Evolutionary conservation across 306 rosid species (phyloP), one percentile per base, ranked within the genome.

Genomic region (Vigna radiata): DNA sequence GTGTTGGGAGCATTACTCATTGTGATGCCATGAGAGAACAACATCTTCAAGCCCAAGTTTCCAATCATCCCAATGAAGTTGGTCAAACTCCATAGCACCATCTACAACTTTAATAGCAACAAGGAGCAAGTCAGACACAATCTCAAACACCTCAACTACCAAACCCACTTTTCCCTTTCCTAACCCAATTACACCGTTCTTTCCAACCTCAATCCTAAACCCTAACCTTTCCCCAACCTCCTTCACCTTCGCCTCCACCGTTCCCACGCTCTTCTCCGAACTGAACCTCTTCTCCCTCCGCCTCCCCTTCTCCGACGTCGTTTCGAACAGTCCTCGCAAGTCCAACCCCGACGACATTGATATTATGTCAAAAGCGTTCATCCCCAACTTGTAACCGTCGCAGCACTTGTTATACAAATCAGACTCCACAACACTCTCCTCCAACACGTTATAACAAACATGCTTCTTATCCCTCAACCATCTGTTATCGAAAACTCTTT

Each of bases 331-430:
- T 44, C 98, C 93, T 15, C 95, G 87, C 68, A 94, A 65, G 31
- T 94, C 88, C 86, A 94, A 48, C 48, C 97, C 98, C 44, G 98
- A 88, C 1, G 98, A 92, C 89, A 94, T 81, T 2, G 95, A 91
- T 29, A 94, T 94, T 76, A 94, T 90, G n/a, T 94, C 90, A n/a
- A 94, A 94, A 0, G 98, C 98, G 55, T 92, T 94, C 85, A 81
- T 72, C 16, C 85, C 87, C 7, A 85, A 64, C 0, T 69, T 83
- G 36, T 56, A 68, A 12, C 81, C 72, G 5, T 70, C 77, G 13
- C 82, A 19, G 7, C 55, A 78, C 63, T 77, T 72, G 3, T 61
- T 27, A 12, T 36, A 50, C 46, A 75, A n/a, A 4, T 50, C 72
- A 7, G 83, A 59, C 55, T 81, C 82, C 8, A 86, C 81, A 4